Base-by-base conservation (phyloP, 2,329 filamentous ascomycete species). In the Diplodia sapinea region DNA sequence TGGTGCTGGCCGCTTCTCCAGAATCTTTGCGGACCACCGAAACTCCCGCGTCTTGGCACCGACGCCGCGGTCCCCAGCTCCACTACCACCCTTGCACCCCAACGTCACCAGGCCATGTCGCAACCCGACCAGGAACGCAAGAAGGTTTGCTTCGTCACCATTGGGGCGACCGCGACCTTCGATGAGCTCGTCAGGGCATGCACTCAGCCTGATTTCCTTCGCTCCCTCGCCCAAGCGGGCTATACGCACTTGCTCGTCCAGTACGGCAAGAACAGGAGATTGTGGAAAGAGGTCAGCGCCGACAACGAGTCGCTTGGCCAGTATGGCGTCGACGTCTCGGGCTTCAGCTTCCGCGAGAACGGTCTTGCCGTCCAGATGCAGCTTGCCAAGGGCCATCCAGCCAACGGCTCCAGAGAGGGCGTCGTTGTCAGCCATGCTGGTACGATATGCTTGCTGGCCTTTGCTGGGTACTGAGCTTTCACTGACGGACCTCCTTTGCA, bases 161-260 rank as follows among this genome's bases (percentile, higher is more conserved):
- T 97, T 36, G 95, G 95, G 67, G 94, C 95, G 6, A 99, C 94
- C 0, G 93, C 94, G 17, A 87, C 90, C 23, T 99, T 99, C 79
- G 83, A 85, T 64, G 79, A 84, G 7, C 86, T 99, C 2, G 85
- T 97, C 67, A 80, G 84, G 52, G 86, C 89, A 38, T 86, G 90
- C 12, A 81, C 96, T 6, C 80, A 84, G 20, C 80, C 85, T 0
- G 72, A 78, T 0, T 94, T 95, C 74, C 83, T 96, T 69, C 72
- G 81, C 6, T 82, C 84, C 5, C 84, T 98, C 13, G 74, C 77
- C 12, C 74, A 80, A 2, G 78, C 85, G 12, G 84, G 85, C 54
- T 97, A 91, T 79, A 92, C 89, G 0, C 82, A 90, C 69, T 83
- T 98, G 5, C 82, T 88, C 4, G 79, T 98, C 13, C 95, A 99